Evolutionary conservation across 2,329 filamentous ascomycete genomes (phyloP).

Genomic region (Penicillium sp.): DNA sequence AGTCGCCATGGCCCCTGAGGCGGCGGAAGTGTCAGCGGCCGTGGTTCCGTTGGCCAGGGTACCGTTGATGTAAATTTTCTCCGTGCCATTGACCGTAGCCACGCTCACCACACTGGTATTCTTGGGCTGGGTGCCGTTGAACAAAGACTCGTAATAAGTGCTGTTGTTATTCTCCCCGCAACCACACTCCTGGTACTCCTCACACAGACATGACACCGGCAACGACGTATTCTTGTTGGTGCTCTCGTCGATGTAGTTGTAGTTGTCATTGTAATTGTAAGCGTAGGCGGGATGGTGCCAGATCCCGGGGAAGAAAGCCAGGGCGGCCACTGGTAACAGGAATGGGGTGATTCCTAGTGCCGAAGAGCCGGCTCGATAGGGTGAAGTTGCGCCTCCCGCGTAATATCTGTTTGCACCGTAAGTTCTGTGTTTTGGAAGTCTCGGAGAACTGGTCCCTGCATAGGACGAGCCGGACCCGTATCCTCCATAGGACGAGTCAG

Average conservation of each 20-base stretch:
- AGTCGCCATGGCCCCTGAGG: slow-evolving; percentile 19
- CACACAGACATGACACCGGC: slow-evolving; percentile 59
- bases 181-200: slow-evolving; percentile 55
- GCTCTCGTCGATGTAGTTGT: slow-evolving; percentile 49
- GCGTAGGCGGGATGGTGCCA: slow-evolving; percentile 59
- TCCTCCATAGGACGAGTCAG: not conserved
- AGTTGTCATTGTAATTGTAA: slow-evolving; percentile 54
- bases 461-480: not conserved
- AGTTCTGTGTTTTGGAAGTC: slow-evolving; percentile 26
- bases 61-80: slow-evolving; percentile 50
- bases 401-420: slow-evolving; percentile 58
- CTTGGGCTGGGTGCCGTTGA: slow-evolving; percentile 41
- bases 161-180: slow-evolving; percentile 55
- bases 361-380: slow-evolving; percentile 30
- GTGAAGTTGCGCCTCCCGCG: slow-evolving; percentile 47
- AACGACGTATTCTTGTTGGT: slow-evolving; percentile 50
- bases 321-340: slow-evolving; percentile 49
- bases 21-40: slow-evolving; percentile 30
- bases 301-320: slow-evolving; percentile 53
- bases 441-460: not conserved
- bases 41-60: slow-evolving; percentile 49
- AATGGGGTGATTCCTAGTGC: slow-evolving; percentile 52
- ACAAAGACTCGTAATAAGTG: slow-evolving; percentile 44
- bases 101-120: slow-evolving; percentile 43
- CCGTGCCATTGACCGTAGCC: slow-evolving; percentile 44